Percentiles rank a stretch among this genome's conserved stretches.
phyloP scores from a whole-genome alignment of 2,329 filamentous ascomycete genomes.

The Orbilia javanica region DNA sequence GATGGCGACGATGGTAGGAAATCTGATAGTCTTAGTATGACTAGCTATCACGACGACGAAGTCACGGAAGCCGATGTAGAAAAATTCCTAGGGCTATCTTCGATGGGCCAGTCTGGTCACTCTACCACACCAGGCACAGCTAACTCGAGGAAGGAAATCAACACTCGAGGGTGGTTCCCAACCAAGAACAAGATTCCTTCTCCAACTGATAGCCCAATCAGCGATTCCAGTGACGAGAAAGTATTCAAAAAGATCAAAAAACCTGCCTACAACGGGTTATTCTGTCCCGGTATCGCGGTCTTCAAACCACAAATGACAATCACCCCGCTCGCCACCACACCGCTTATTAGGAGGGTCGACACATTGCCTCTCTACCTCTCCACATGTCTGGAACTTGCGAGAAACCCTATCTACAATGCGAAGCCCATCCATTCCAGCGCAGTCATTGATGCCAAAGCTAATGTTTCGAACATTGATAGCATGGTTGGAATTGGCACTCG shows the following conservation, averaged over 20 bases:
- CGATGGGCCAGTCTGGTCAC: conserved; percentile 40
- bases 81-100: conserved; percentile 59
- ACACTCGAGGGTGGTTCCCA: conserved; percentile 56
- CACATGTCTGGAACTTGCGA: conserved; percentile 83
- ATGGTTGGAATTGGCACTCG: conserved; percentile 89
- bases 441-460: conserved; percentile 82
- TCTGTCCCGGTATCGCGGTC: conserved; percentile 37
- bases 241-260: conserved; percentile 46
- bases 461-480: conserved; percentile 83
- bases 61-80: conserved; percentile 62
- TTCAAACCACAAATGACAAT: conserved; percentile 56
- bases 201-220: conserved; percentile 25
- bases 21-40: conserved; percentile 51
- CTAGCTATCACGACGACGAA: conserved; percentile 60
- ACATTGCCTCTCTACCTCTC: conserved; percentile 83
- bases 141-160: conserved; percentile 47
- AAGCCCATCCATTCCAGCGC: conserved; percentile 41
- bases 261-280: conserved; percentile 46
- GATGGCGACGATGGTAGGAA: conserved; percentile 21
- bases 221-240: conserved; percentile 28
- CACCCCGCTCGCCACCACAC: conserved; percentile 66
- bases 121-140: background rate
- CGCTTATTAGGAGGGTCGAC: conserved; percentile 87
- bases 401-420: conserved; percentile 67
- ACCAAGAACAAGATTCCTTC: conserved; percentile 25